phyloP scores from a whole-genome alignment of 1,139 yeast species.

The Lipomyces yarrowii region DNA sequence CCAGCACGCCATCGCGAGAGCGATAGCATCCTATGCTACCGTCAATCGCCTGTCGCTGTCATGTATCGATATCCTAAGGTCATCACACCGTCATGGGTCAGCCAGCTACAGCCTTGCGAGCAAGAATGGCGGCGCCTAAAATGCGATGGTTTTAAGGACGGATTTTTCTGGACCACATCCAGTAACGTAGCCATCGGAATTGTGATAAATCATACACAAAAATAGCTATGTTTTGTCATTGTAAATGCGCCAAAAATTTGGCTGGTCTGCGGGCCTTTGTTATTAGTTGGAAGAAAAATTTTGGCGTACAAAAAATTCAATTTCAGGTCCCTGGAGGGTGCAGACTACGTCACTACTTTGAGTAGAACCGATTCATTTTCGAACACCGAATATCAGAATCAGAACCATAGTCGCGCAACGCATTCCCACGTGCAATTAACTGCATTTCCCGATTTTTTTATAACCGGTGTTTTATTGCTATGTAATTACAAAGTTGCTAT shows the following conservation, averaged over 20 bases:
- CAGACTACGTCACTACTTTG: not conserved
- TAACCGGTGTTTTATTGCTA: not conserved
- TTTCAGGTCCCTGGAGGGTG: not conserved
- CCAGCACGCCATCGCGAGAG: not conserved
- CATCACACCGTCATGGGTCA: constrained; percentile 35
- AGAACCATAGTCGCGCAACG: not conserved
- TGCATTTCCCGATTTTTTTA: not conserved
- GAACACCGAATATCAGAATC: no score
- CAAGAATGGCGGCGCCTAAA: constrained; percentile 28
- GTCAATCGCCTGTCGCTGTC: not conserved
- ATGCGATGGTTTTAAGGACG: constrained; percentile 35
- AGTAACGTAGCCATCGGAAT: not conserved
- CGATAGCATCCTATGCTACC: not conserved
- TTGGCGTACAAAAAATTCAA: not conserved
- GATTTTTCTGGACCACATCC: constrained; percentile 18
- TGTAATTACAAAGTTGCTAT: not conserved
- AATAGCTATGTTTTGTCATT: not conserved
- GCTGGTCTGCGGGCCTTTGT: not conserved
- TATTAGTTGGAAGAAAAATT: not conserved
- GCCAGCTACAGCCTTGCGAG: constrained; percentile 17
- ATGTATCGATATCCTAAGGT: constrained; percentile 33
- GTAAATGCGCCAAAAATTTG: not conserved
- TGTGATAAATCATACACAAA: not conserved
- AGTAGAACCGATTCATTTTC: not conserved
- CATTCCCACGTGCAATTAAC: not conserved